phyloP scores from a whole-genome alignment of 139 green algal species.

The Micromonas pusilla region DNA sequence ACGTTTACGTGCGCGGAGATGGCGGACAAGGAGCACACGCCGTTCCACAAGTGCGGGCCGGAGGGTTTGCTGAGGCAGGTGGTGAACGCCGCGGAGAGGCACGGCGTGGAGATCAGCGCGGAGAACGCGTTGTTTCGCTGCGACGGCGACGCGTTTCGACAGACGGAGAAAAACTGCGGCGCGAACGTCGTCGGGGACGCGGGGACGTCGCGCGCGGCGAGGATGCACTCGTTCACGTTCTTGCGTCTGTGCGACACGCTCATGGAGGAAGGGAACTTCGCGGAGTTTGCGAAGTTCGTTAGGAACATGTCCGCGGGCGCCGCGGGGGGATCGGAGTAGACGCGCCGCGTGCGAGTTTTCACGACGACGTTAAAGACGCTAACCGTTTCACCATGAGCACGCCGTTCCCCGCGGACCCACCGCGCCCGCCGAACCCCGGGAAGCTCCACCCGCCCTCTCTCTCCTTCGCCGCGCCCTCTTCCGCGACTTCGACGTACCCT shows the following conservation, averaged over 20 bases:
- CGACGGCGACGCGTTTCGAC: slow-evolving; percentile 26
- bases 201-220: background rate
- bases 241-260: background rate
- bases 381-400: slow-evolving; percentile 1
- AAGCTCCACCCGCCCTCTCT: background rate
- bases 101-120: slow-evolving; percentile 8
- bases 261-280: slow-evolving; percentile 9
- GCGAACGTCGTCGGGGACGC: background rate
- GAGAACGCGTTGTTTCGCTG: slow-evolving; percentile 33
- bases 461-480: background rate
- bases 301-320: background rate
- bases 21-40: slow-evolving; percentile 91
- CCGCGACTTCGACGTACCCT: slow-evolving; percentile 5
- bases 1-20: slow-evolving; percentile 99
- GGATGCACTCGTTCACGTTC: slow-evolving; percentile 19
- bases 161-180: slow-evolving; percentile 21
- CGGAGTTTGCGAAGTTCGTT: background rate
- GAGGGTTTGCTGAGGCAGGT: slow-evolving; percentile 23
- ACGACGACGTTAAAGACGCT: background rate
- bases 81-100: background rate
- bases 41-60: background rate
- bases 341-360: background rate
- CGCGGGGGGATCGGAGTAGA: background rate
- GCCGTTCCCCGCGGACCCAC: background rate
- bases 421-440: no score